Conservation (phyloP, 768 basidiomycete genomes). For the Macrolepiota fuliginosa region DNA sequence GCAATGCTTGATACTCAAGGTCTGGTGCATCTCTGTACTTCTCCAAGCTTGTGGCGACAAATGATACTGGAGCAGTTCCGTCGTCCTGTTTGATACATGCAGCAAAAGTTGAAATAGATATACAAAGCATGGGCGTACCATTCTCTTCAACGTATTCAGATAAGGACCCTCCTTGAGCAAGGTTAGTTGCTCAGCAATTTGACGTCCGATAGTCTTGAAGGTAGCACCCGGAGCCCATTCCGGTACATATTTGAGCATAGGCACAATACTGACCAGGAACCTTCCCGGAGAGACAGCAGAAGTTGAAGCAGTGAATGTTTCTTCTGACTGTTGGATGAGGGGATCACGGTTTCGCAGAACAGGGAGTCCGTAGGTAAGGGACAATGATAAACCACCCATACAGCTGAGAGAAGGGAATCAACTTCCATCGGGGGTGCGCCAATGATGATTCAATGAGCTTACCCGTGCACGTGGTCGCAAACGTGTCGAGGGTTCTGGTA, state of each 20-base stretch:
- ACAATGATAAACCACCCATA: background rate
- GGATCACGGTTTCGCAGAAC: background rate
- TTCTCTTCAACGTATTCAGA: background rate
- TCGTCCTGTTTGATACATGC: too few species aligned
- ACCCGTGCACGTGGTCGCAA: slow-evolving; percentile 6
- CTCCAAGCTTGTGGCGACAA: background rate
- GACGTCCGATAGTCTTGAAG: background rate
- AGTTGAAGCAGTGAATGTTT: background rate
- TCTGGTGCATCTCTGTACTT: background rate
- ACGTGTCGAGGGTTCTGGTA: slow-evolving; percentile 7
- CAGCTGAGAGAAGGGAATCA: background rate
- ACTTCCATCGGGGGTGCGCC: background rate
- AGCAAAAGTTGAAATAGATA: background rate
- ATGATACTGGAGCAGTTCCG: background rate
- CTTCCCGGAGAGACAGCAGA: background rate
- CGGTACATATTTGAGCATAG: slow-evolving; percentile 2
- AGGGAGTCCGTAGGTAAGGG: slow-evolving; percentile 1
- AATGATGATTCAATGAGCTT: background rate
- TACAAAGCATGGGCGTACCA: background rate
- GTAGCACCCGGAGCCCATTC: slow-evolving; percentile 3
- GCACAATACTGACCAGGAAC: background rate
- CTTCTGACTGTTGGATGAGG: background rate
- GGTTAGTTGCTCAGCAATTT: background rate
- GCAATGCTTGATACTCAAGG: background rate
- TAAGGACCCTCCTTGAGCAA: background rate